A percentile compares a stretch with the other conserved stretches of the same genome.
These are phyloP conservation scores for Macrolepiota dolichaula DNA, from an alignment of 768 basidiomycete genomes.

Conservation along the genomic window DNA sequence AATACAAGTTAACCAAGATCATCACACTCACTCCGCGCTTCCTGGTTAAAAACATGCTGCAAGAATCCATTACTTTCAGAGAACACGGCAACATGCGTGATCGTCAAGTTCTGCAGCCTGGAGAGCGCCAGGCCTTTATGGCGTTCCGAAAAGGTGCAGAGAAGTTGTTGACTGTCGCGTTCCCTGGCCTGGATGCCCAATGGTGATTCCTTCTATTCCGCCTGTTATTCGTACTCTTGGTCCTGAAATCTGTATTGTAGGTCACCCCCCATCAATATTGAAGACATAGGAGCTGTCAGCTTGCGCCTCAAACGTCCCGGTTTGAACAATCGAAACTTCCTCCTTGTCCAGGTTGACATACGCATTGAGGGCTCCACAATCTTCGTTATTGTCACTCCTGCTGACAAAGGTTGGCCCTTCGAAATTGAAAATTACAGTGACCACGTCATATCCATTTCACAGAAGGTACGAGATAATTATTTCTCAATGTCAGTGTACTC, in stretches of 20 bases:
- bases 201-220: conserved; percentile 50
- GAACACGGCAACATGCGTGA: conserved; percentile 75
- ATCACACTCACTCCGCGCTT: conserved; percentile 90
- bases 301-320: conserved; percentile 58
- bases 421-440: conserved; percentile 87
- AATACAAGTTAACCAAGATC: conserved; percentile 95
- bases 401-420: conserved; percentile 84
- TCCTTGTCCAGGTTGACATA: conserved; percentile 73
- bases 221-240: not conserved
- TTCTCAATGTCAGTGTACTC: not conserved
- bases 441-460: conserved; percentile 61
- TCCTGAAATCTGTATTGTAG: conserved; percentile 33
- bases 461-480: conserved; percentile 50
- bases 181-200: conserved; percentile 77
- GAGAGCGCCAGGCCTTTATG: conserved; percentile 66
- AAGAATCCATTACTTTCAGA: conserved; percentile 70
- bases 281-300: conserved; percentile 84
- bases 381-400: conserved; percentile 71
- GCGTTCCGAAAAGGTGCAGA: conserved; percentile 63
- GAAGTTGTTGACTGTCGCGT: conserved; percentile 79
- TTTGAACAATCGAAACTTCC: conserved; percentile 28
- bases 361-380: conserved; percentile 85
- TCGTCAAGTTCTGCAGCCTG: conserved; percentile 58
- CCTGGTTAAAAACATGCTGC: conserved; percentile 79
- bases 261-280: conserved; percentile 90